Percentiles rank a stretch among this genome's conserved stretches.
These are phyloP conservation scores for Solanum chacoense DNA, from an alignment of 305 asterid genomes.

Conservation along the genomic window DNA sequence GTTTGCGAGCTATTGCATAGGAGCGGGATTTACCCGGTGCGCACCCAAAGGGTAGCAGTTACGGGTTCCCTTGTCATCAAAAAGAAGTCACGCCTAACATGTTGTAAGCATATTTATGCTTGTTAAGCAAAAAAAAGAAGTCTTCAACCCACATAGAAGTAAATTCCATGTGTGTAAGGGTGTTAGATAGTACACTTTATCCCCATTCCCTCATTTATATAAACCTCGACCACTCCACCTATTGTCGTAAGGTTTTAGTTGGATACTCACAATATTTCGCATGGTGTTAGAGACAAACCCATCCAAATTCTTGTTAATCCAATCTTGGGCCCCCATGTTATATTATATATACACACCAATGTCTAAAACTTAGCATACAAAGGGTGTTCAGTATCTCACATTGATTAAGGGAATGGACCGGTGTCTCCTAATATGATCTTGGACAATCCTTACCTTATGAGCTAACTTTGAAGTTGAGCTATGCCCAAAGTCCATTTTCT, in stretches of 20 bases:
- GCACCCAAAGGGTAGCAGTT: neutral
- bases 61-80: neutral
- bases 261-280: neutral
- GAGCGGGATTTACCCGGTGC: neutral
- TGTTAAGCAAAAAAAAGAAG: neutral
- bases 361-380: neutral
- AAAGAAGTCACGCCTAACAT: neutral
- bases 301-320: neutral
- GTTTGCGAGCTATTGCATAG: neutral
- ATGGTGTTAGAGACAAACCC: neutral
- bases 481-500: neutral
- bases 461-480: neutral
- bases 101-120: neutral
- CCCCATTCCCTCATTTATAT: neutral
- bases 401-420: neutral
- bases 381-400: neutral
- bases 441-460: neutral
- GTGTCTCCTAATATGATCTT: neutral
- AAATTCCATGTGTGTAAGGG: neutral
- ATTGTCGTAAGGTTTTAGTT: neutral
- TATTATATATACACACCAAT: neutral
- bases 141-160: neutral
- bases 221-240: neutral
- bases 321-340: neutral
- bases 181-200: neutral